Conservation (phyloP, 805 yeast genomes). For the Pichia phayaonensis region DNA sequence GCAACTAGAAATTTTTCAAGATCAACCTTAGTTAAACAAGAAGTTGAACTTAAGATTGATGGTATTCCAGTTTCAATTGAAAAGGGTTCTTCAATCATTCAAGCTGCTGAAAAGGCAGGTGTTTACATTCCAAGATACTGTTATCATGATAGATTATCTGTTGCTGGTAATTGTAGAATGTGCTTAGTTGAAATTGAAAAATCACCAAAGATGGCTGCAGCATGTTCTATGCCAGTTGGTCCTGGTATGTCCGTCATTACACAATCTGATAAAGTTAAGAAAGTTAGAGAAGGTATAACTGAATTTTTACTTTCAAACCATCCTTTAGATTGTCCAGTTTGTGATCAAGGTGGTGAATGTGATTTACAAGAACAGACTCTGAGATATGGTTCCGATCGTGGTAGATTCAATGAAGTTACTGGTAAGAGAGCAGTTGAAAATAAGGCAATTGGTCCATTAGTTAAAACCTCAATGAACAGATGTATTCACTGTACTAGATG, state of each 20-base stretch:
- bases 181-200: conserved; percentile 84
- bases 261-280: conserved; percentile 65
- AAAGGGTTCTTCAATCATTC: conserved; percentile 82
- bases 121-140: conserved; percentile 84
- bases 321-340: conserved; percentile 87
- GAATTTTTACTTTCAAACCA: conserved; percentile 84
- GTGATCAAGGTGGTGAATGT: conserved; percentile 95
- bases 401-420: conserved; percentile 70
- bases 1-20: conserved; percentile 11
- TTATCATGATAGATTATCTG: conserved; percentile 83
- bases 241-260: conserved; percentile 85
- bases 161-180: conserved; percentile 93
- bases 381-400: conserved; percentile 80
- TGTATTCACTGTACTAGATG: conserved; percentile 91
- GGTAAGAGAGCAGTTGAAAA: conserved; percentile 90
- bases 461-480: conserved; percentile 86
- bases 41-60: conserved; percentile 43
- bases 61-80: conserved; percentile 72
- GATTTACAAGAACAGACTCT: conserved; percentile 83
- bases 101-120: conserved; percentile 89
- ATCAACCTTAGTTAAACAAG: conserved; percentile 11
- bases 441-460: conserved; percentile 83
- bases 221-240: conserved; percentile 89
- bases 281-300: conserved; percentile 85
- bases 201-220: conserved; percentile 84